Percentiles rank a stretch among this genome's conserved stretches.
Evolutionary conservation across 1,284 basidiomycete species (phyloP).

Genomic region (Irpex rosettiformis): DNA sequence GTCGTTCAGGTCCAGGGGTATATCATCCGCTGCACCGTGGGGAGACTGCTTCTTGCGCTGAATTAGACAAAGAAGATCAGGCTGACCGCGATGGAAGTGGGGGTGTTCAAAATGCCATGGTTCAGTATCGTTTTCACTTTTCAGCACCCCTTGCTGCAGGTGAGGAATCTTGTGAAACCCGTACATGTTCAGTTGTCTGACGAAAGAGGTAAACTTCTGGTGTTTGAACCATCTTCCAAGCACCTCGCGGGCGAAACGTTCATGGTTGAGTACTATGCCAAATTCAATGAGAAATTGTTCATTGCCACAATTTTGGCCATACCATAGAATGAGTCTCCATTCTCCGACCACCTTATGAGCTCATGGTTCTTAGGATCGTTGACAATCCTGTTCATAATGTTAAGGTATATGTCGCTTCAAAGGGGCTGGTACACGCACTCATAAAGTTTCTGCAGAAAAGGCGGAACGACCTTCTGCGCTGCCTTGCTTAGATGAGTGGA

Average conservation of each 20-base stretch:
- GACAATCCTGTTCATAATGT: constrained; percentile 67
- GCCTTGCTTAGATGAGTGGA: constrained; percentile 47
- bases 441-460: constrained; percentile 91
- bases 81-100: constrained; percentile 87
- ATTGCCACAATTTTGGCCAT: constrained; percentile 3
- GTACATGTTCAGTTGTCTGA: constrained; percentile 97
- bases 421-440: constrained; percentile 46
- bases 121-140: constrained; percentile 79
- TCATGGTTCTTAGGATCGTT: constrained; percentile 81
- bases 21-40: constrained; percentile 27
- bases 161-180: constrained; percentile 96
- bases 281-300: constrained; percentile 1
- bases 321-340: constrained; percentile 69
- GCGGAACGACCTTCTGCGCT: constrained; percentile 64
- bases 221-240: constrained; percentile 97
- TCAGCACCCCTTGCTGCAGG: constrained; percentile 91
- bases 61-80: constrained; percentile 88
- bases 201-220: constrained; percentile 91
- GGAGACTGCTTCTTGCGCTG: constrained; percentile 67
- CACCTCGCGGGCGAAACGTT: constrained; percentile 88
- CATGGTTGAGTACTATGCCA: constrained; percentile 77
- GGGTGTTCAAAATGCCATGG: constrained; percentile 94
- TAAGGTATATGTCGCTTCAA: constrained; percentile 8
- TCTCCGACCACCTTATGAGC: constrained; percentile 87
- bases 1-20: constrained; percentile 25